A percentile compares a stretch with the other conserved stretches of the same genome.
Evolutionary conservation across 441 rosid genomes (phyloP).

Genomic region (Brassica balearica): DNA sequence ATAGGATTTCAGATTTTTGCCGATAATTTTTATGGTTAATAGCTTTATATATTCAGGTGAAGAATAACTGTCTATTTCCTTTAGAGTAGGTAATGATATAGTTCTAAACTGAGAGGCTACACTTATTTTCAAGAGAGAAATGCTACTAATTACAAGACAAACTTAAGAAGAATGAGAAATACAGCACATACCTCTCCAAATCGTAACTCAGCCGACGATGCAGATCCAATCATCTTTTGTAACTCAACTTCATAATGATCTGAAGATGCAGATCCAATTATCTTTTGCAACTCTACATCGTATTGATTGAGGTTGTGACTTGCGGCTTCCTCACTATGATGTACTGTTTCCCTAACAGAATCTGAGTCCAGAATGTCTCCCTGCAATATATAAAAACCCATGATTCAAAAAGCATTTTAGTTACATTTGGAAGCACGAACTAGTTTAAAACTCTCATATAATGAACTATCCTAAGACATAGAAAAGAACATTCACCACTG

Average conservation of each 20-base stretch:
- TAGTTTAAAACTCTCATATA: constrained; percentile 26
- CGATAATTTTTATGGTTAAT: constrained; percentile 16
- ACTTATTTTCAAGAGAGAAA: constrained; percentile 8
- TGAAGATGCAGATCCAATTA: constrained; percentile 45
- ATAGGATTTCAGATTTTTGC: background rate
- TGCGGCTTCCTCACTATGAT: constrained; percentile 40
- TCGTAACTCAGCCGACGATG: constrained; percentile 51
- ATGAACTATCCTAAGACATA: constrained; percentile 12
- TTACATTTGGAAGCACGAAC: constrained; percentile 28
- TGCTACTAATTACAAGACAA: constrained; percentile 25
- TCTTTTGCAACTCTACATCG: constrained; percentile 43
- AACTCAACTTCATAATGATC: constrained; percentile 40
- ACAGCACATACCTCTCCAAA: constrained; percentile 56
- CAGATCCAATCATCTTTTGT: constrained; percentile 48
- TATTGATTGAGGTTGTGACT: constrained; percentile 29
- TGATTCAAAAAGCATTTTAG: constrained; percentile 32
- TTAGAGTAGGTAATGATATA: background rate
- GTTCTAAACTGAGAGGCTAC: background rate
- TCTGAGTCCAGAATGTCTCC: constrained; percentile 44
- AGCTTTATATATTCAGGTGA: constrained; percentile 19
- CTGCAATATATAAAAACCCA: constrained; percentile 44
- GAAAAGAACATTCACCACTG: constrained; percentile 46
- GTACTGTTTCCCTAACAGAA: constrained; percentile 43
- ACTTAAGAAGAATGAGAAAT: constrained; percentile 21
- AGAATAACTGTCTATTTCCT: constrained; percentile 10